A percentile compares a stretch with the other conserved stretches of the same genome.
Evolutionary conservation across 2,329 filamentous ascomycete species (phyloP).

Genomic region (Alternaria ventricosa): DNA sequence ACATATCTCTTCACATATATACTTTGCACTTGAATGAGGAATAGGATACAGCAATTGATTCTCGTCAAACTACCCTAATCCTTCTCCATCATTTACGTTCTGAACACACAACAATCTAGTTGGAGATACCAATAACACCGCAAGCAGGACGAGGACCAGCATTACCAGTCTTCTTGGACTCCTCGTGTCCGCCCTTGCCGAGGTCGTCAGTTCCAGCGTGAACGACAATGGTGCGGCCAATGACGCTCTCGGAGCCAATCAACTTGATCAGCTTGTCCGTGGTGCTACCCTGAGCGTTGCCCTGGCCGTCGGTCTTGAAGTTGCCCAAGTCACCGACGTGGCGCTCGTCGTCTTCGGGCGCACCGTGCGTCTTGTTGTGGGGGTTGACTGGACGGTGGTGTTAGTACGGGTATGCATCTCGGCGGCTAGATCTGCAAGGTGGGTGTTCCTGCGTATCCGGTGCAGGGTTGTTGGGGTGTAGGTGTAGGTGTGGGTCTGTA

Average conservation of each 20-base stretch:
- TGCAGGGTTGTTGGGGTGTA: not conserved
- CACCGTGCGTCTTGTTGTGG: conserved; percentile 88
- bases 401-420: conserved; percentile 2
- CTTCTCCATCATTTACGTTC: not conserved
- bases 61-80: not conserved
- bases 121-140: conserved; percentile 89
- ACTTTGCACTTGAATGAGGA: not conserved
- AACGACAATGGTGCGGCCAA: conserved; percentile 94
- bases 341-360: conserved; percentile 79
- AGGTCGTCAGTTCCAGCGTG: conserved; percentile 97
- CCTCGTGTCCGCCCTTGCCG: conserved; percentile 87
- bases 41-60: not conserved
- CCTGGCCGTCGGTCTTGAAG: conserved; percentile 92
- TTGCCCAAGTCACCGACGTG: conserved; percentile 98
- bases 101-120: not conserved
- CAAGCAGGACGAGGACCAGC: conserved; percentile 92
- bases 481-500: not conserved
- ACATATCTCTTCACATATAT: not conserved
- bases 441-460: not conserved
- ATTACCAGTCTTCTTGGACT: conserved; percentile 98
- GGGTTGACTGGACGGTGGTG: conserved; percentile 78
- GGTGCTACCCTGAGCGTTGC: conserved; percentile 82
- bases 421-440: not conserved
- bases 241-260: conserved; percentile 92
- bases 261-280: conserved; percentile 88